Conservation (phyloP, 352 stramenopile genomes). For the Phytophthora gonapodyides region DNA sequence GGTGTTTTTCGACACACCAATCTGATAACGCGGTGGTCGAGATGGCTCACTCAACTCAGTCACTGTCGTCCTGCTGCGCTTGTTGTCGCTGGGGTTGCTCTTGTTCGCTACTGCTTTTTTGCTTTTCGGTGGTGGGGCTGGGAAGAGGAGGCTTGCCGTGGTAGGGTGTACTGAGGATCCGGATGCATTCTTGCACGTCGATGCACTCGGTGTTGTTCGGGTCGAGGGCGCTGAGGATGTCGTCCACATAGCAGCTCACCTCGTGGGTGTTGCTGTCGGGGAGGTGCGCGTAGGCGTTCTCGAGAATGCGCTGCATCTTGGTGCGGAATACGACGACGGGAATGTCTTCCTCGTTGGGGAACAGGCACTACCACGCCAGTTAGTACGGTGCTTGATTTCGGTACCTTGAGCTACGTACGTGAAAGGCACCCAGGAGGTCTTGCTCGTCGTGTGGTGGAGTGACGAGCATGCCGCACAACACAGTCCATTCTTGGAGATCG, state of each 20-base stretch:
- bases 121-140: conserved; percentile 4
- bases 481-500: conserved; percentile 68
- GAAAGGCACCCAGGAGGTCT: conserved; percentile 56
- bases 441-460: conserved; percentile 57
- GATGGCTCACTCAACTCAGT: not conserved
- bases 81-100: conserved; percentile 4
- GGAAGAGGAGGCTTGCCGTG: conserved; percentile 24
- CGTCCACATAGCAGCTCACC: conserved; percentile 73
- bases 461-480: conserved; percentile 66
- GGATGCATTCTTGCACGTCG: conserved; percentile 71
- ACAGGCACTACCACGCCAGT: conserved; percentile 44
- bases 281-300: conserved; percentile 66
- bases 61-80: conserved; percentile 5
- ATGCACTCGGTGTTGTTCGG: conserved; percentile 77
- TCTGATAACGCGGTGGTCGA: conserved; percentile 12
- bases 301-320: conserved; percentile 71
- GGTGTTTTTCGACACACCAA: conserved; percentile 17
- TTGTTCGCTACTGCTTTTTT: not conserved
- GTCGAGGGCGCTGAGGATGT: conserved; percentile 67
- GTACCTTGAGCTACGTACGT: conserved; percentile 35
- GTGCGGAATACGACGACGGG: conserved; percentile 65
- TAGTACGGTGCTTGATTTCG: not conserved
- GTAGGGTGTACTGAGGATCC: conserved; percentile 60
- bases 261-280: conserved; percentile 72
- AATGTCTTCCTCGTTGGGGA: conserved; percentile 66